Percentiles rank a stretch among this genome's conserved stretches.
phyloP scores from a whole-genome alignment of 2,329 filamentous ascomycete genomes.

The Coniochaeta pulveracea region DNA sequence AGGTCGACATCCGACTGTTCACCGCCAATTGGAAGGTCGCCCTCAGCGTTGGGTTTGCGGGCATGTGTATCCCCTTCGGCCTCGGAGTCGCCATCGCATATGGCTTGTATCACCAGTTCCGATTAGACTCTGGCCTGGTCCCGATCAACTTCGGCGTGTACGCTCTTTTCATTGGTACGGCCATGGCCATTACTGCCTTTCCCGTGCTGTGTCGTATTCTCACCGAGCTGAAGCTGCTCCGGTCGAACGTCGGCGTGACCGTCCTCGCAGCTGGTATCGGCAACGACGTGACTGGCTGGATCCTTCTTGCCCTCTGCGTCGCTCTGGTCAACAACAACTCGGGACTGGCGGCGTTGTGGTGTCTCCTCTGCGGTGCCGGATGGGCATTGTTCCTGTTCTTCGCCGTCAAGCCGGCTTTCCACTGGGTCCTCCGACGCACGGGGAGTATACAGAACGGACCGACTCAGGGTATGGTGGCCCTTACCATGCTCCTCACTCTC shows the following conservation, averaged over 20 bases:
- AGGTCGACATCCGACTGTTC: conserved; percentile 69
- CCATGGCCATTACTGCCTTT: conserved; percentile 84
- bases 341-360: conserved; percentile 75
- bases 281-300: conserved; percentile 88
- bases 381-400: conserved; percentile 69
- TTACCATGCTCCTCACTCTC: conserved; percentile 72
- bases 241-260: conserved; percentile 76
- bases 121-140: conserved; percentile 24
- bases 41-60: conserved; percentile 63
- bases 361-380: conserved; percentile 63
- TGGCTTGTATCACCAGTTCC: conserved; percentile 69
- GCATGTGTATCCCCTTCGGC: conserved; percentile 75
- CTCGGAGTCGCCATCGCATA: conserved; percentile 71
- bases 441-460: conserved; percentile 80
- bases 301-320: conserved; percentile 84
- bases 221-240: conserved; percentile 77
- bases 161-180: conserved; percentile 74
- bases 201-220: conserved; percentile 90
- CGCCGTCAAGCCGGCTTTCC: conserved; percentile 60
- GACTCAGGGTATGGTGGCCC: conserved; percentile 69
- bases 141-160: conserved; percentile 43
- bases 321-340: conserved; percentile 80
- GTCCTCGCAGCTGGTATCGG: conserved; percentile 84
- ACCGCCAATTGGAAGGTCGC: conserved; percentile 73
- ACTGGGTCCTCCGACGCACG: conserved; percentile 61